A percentile compares a stretch with the other conserved stretches of the same genome.
Conservation (phyloP, 257 asterid species). For the Solanum gandarillasii region DNA sequence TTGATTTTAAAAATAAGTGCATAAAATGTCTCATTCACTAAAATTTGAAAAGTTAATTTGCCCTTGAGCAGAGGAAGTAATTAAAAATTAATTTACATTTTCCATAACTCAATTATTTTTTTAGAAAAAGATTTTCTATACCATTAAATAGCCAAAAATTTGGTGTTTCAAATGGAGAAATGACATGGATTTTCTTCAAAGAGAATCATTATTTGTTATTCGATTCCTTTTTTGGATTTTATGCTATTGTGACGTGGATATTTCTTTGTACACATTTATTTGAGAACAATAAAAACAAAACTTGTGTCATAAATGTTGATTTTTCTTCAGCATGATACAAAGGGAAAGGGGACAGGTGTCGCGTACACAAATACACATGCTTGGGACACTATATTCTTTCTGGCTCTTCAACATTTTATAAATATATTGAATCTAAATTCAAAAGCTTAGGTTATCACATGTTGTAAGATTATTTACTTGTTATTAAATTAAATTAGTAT, state of each 20-base stretch:
- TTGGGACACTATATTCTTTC: not conserved
- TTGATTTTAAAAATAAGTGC: too few relatives aligned
- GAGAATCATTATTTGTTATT: not conserved
- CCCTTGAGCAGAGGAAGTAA: too few relatives aligned
- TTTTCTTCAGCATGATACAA: not conserved
- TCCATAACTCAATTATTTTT: not conserved
- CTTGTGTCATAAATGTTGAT: not conserved
- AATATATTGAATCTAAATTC: not conserved
- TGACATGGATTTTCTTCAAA: not conserved
- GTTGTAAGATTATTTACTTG: not conserved
- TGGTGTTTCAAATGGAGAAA: not conserved
- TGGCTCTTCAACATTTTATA: not conserved
- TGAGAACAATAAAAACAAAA: not conserved
- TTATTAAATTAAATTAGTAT: not conserved
- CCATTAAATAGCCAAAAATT: not conserved
- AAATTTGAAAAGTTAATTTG: too few relatives aligned
- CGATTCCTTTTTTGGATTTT: not conserved
- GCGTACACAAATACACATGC: not conserved
- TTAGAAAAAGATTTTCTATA: too few relatives aligned
- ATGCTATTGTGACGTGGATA: not conserved
- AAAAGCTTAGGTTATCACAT: not conserved
- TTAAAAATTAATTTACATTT: not conserved
- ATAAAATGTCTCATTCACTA: too few relatives aligned
- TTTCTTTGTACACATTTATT: not conserved
- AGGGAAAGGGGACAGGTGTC: not conserved